Base-by-base conservation (phyloP, 2,329 filamentous ascomycete genomes). In the Pestalotiopsis sp. region DNA sequence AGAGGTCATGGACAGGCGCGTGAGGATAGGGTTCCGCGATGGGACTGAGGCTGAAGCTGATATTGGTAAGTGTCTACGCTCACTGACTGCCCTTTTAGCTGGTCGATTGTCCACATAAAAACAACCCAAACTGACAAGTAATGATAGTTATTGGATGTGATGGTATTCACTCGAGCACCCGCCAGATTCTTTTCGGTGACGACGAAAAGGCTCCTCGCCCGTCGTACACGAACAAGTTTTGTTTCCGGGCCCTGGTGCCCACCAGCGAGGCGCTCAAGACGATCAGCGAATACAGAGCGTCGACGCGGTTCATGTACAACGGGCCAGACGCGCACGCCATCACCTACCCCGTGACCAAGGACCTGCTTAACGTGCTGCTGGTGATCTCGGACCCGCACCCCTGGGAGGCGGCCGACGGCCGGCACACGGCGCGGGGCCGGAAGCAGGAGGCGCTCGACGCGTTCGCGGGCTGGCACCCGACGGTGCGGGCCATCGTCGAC, bases 231-330 rank as follows among this genome's bases (percentile, higher is more conserved):
- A 81, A 85, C 39, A 89, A 90, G 70, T 88, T 87, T 77, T 90
- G 87, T 41, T 92, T 90, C 77, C 83, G 90, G 6, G 86, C 86
- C 0, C 77, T 92, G 2, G 81, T 91, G 2, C 87, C 89, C 0
- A 91, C 92, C 83, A 79, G 82, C 1, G 76, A 83, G 17, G 89
- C 87, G 0, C 75, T 80, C 1, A 75, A 80, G 12, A 81, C 82
- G 2, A 71, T 91, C 2, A 86, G 87, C 2, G 75, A 83, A 9
- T 78, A 87, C 52, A 78, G 85, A 49, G 83, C 86, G 0, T 73
- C 76, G 27, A 87, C 85, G 14, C 78, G 82, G 17, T 84, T 86
- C 75, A 87, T 90, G 82, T 87, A 87, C 75, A 83, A 87, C 67
- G 90, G 89, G 0, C 85, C 84, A 0, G 78, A 82, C 65, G 87